Percentiles rank a stretch among this genome's conserved stretches.
These are phyloP conservation scores for Tanacetum coccineum DNA, from an alignment of 129 eudicot genomes.

Conservation along the genomic window DNA sequence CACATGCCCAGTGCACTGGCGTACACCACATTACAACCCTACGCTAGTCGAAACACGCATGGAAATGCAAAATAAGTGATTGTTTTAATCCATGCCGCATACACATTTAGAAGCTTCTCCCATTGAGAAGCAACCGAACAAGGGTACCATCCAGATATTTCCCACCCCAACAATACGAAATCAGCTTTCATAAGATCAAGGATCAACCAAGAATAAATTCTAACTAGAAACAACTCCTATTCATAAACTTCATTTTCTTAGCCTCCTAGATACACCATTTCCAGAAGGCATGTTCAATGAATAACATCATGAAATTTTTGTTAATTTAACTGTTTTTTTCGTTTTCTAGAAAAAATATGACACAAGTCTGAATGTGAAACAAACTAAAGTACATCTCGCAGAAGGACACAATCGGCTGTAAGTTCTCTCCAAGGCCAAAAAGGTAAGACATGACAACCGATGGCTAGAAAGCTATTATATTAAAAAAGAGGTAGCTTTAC, in stretches of 20 bases:
- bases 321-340: neutral
- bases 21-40: no score
- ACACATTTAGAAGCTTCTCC: no score
- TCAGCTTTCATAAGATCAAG: no score
- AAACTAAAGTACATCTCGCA: neutral
- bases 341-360: neutral
- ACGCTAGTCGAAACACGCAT: no score
- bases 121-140: no score
- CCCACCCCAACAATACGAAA: no score
- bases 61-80: neutral
- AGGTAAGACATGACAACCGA: conserved; percentile 2
- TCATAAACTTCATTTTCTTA: neutral
- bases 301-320: neutral
- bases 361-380: neutral
- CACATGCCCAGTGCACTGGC: no score
- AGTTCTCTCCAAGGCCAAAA: neutral
- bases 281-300: conserved; percentile 7
- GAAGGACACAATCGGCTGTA: neutral
- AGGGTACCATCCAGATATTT: no score
- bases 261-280: neutral
- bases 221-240: neutral
- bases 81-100: no score
- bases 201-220: no score
- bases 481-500: neutral
- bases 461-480: conserved; percentile 12